Evolutionary conservation across 1,284 basidiomycete genomes (phyloP), one percentile per base, ranked within the genome.

Genomic region (Salmacisia buchloeana): DNA sequence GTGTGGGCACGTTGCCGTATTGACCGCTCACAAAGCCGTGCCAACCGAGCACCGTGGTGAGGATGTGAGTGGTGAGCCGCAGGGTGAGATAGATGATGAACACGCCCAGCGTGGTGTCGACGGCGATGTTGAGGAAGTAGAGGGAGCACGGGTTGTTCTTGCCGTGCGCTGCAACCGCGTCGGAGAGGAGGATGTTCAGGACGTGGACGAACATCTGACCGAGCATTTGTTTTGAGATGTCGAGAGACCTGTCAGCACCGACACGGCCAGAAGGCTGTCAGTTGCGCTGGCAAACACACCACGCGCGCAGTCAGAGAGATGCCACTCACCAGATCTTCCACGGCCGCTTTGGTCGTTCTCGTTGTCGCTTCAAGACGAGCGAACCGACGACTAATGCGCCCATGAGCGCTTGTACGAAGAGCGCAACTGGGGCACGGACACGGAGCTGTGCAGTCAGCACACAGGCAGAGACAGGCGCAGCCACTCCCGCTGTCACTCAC

Each of bases 21-120:
- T 91, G 84, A 9, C 94, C 94, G 6, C 89, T 90, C 72, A 88
- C 85, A 78, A 91, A 90, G 1, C 90, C 91, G 71, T 89, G 86
- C 54, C 89, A 81, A 13, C 85, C 82, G 12, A 90, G 80, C 67
- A 83, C 85, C 69, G 86, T 85, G 34, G 86, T 85, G 62, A 93
- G 84, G 54, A 91, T 61, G 75, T 84, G 84, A 1, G 89, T 92
- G 60, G 87, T 81, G 29, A 84, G 79, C 65, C 87, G 88, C n/a
- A 97, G 84, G 41, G 88, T 83, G 62, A 88, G 75, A 80, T 91
- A 97, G 63, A 98, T 86, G 64, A 94, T 83, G 31, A 85, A 88
- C 61, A 97, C 89, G 68, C 93, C 94, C 61, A 94, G 82, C 0
- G 94, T 97, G 21, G 94, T 97, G 81, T 98, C 94, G 66, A 97